These are phyloP conservation scores for Tuber indicum DNA, from an alignment of 495 filamentous ascomycete species.

Conservation along the genomic window DNA sequence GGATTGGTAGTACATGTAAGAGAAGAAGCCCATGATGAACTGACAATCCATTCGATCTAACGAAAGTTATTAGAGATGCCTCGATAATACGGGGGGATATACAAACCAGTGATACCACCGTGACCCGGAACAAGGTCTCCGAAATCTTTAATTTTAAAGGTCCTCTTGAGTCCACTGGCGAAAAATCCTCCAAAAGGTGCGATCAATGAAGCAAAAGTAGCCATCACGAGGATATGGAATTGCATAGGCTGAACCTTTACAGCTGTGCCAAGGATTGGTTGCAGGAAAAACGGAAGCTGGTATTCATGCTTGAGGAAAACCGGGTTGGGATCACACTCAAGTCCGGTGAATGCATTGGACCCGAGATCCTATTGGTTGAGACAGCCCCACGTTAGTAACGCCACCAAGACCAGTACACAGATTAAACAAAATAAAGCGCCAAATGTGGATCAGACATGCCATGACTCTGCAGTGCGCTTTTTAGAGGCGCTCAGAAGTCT, in stretches of 20 bases:
- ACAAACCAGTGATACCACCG: constrained; percentile 73
- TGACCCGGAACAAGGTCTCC: constrained; percentile 97
- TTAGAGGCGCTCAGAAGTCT: constrained; percentile 35
- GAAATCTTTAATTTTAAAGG: constrained; percentile 99
- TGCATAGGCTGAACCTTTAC: constrained; percentile 75
- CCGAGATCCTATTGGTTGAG: constrained; percentile 63
- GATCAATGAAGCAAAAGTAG: constrained; percentile 91
- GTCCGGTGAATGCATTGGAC: constrained; percentile 82
- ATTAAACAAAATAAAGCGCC: not conserved
- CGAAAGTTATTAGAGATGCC: constrained; percentile 6
- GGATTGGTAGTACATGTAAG: constrained; percentile 96
- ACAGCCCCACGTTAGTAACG: constrained; percentile 28
- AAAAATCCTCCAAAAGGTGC: constrained; percentile 99
- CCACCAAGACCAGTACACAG: not conserved
- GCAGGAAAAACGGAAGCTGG: constrained; percentile 63
- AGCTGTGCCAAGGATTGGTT: constrained; percentile 52
- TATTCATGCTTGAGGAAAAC: constrained; percentile 79
- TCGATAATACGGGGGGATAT: constrained; percentile 1
- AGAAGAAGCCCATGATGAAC: constrained; percentile 99
- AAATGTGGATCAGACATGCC: constrained; percentile 24
- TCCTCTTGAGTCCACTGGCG: constrained; percentile 92
- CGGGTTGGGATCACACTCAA: constrained; percentile 86
- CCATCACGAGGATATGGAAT: constrained; percentile 84
- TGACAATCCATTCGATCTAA: constrained; percentile 97
- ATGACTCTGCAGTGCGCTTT: constrained; percentile 26